Percentiles rank a stretch among this genome's conserved stretches.
These are phyloP conservation scores for Auricularia sp. DNA, from an alignment of 768 basidiomycete genomes.

Conservation along the genomic window DNA sequence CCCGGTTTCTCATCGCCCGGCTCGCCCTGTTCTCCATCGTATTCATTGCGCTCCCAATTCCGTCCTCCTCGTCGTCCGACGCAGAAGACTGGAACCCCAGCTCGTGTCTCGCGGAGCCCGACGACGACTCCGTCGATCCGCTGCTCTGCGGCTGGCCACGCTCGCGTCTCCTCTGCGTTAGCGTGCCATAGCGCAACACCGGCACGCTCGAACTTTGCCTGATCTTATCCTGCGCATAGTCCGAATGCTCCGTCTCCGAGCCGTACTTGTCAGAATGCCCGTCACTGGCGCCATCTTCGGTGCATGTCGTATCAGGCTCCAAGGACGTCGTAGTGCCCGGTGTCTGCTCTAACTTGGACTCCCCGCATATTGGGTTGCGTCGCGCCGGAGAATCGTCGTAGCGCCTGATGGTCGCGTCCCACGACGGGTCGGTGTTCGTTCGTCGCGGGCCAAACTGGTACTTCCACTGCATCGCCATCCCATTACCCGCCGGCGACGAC, in stretches of 20 bases:
- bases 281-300: background rate
- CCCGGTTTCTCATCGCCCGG: background rate
- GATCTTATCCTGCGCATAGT: background rate
- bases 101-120: background rate
- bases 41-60: background rate
- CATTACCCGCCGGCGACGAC: background rate
- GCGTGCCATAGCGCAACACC: background rate
- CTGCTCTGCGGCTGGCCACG: background rate
- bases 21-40: background rate
- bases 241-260: background rate
- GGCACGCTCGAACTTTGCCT: background rate
- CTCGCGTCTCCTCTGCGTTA: too few relatives aligned
- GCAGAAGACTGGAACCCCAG: background rate
- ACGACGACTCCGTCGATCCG: background rate
- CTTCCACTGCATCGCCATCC: background rate
- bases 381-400: too few relatives aligned
- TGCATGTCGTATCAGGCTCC: background rate
- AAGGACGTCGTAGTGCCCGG: too few relatives aligned
- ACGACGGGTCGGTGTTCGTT: background rate
- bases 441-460: background rate
- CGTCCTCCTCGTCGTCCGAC: background rate
- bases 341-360: too few relatives aligned
- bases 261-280: background rate
- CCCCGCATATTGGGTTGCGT: too few relatives aligned
- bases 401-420: too few relatives aligned